Evolutionary conservation across 1,139 yeast genomes (phyloP).

Genomic region (Debaryomycetaceae sp.): DNA sequence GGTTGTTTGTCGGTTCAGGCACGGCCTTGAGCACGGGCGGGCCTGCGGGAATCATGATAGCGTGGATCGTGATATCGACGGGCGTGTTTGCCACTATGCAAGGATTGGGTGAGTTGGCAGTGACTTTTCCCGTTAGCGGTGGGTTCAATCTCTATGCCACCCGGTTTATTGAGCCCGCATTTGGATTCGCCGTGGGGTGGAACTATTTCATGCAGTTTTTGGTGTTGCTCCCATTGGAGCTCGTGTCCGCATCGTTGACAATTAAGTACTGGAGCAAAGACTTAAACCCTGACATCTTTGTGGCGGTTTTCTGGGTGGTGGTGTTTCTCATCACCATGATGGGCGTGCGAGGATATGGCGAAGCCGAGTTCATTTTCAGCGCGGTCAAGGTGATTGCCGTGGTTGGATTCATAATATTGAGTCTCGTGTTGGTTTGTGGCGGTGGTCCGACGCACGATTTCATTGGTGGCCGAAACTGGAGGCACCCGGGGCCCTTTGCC

Average conservation of each 20-base stretch:
- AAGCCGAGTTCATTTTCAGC: constrained; percentile 39
- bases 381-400: constrained; percentile 36
- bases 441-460: constrained; percentile 36
- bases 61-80: constrained; percentile 32
- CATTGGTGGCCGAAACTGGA: constrained; percentile 38
- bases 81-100: constrained; percentile 33
- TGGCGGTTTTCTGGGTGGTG: constrained; percentile 32
- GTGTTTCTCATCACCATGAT: constrained; percentile 34
- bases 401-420: constrained; percentile 36
- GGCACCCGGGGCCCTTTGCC: constrained; percentile 38
- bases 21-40: constrained; percentile 51
- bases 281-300: constrained; percentile 38
- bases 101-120: constrained; percentile 37
- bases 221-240: constrained; percentile 29
- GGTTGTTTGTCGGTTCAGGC: constrained; percentile 31
- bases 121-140: constrained; percentile 38
- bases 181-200: constrained; percentile 44
- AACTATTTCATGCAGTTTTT: constrained; percentile 40
- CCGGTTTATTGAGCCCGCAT: constrained; percentile 36
- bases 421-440: constrained; percentile 39
- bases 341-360: constrained; percentile 43
- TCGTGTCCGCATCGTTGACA: constrained; percentile 39
- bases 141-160: constrained; percentile 36
- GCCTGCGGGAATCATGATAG: constrained; percentile 61
- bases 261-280: constrained; percentile 36